phyloP scores from a whole-genome alignment of 2,329 filamentous ascomycete genomes.

The Epichloe uncinata region DNA sequence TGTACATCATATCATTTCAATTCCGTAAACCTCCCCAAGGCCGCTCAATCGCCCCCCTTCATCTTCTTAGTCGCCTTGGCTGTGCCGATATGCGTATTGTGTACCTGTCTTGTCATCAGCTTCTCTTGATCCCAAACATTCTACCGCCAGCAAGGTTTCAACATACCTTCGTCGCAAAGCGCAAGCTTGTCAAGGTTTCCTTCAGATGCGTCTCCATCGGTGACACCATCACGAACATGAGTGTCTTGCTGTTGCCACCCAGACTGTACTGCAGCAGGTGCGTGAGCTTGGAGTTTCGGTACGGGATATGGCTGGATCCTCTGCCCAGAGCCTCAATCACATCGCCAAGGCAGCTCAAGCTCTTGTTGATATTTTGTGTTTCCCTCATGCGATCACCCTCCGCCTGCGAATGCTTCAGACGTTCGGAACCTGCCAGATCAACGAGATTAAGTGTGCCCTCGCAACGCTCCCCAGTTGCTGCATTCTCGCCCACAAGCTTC shows the following conservation, averaged over 20 bases:
- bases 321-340: slow-evolving; percentile 88
- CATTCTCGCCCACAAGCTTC: slow-evolving; percentile 59
- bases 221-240: slow-evolving; percentile 99
- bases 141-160: neutral
- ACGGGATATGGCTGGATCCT: slow-evolving; percentile 75
- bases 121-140: neutral
- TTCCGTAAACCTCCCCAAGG: neutral
- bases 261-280: slow-evolving; percentile 90
- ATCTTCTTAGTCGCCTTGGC: slow-evolving; percentile 63
- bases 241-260: slow-evolving; percentile 89
- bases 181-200: slow-evolving; percentile 87
- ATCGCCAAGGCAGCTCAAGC: slow-evolving; percentile 79
- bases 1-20: slow-evolving; percentile 4
- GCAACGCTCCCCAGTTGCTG: slow-evolving; percentile 65
- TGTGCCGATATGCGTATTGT: slow-evolving; percentile 86
- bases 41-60: slow-evolving; percentile 16
- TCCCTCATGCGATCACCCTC: slow-evolving; percentile 83
- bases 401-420: slow-evolving; percentile 73
- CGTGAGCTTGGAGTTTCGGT: slow-evolving; percentile 92
- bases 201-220: slow-evolving; percentile 81
- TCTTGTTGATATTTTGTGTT: slow-evolving; percentile 96
- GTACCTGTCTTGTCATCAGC: slow-evolving; percentile 36
- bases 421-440: slow-evolving; percentile 85
- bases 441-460: slow-evolving; percentile 94
- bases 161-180: slow-evolving; percentile 84